phyloP scores from a whole-genome alignment of 2,329 filamentous ascomycete species.

The Exophiala sp. region DNA sequence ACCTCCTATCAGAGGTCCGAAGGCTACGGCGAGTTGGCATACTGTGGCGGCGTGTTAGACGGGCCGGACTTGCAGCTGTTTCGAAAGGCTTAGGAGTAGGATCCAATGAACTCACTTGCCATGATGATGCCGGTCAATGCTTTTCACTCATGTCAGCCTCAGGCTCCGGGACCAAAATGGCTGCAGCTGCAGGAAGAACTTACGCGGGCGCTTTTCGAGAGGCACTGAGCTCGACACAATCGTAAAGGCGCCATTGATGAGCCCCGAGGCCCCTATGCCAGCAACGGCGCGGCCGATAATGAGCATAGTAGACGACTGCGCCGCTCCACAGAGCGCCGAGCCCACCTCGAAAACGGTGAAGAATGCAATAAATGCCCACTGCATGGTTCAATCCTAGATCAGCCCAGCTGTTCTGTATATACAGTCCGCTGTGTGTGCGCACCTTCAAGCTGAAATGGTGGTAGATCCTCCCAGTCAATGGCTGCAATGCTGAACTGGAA shows the following conservation, averaged over 20 bases:
- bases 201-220: too few relatives aligned
- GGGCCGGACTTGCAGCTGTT: too few relatives aligned
- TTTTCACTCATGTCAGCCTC: not conserved
- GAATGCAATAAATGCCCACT: conserved; percentile 30
- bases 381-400: too few relatives aligned
- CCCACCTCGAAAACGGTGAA: conserved; percentile 32
- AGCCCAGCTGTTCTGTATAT: too few relatives aligned
- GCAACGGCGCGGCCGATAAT: conserved; percentile 32
- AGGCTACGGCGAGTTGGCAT: not conserved
- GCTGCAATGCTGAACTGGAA: conserved; percentile 48
- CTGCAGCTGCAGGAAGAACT: too few relatives aligned
- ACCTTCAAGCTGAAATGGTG: conserved; percentile 38
- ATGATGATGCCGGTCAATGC: conserved; percentile 28
- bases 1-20: not conserved
- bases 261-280: conserved; percentile 30
- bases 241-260: conserved; percentile 31
- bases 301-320: conserved; percentile 31
- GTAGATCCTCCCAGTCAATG: conserved; percentile 50
- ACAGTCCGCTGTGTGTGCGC: too few relatives aligned
- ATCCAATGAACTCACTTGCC: conserved; percentile 26
- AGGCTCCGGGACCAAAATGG: too few relatives aligned
- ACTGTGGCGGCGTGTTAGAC: too few relatives aligned
- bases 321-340: conserved; percentile 30
- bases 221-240: too few relatives aligned
- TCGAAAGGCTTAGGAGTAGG: too few relatives aligned